A percentile compares a stretch with the other conserved stretches of the same genome.
Evolutionary conservation across 2,329 filamentous ascomycete genomes (phyloP).

Genomic region (Botrytis fabae): DNA sequence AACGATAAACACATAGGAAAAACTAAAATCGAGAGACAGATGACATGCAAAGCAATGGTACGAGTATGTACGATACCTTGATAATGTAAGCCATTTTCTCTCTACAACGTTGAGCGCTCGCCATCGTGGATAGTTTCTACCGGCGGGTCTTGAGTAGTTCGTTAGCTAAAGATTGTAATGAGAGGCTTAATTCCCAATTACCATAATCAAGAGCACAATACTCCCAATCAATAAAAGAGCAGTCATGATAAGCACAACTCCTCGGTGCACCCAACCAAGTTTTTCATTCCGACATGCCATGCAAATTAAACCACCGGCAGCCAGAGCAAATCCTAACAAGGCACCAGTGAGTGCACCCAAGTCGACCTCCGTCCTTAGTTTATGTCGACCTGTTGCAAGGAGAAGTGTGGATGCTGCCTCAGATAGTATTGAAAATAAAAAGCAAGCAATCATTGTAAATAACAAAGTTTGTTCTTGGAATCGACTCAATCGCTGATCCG

Average conservation of each 20-base stretch:
- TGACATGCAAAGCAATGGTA: background rate
- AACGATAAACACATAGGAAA: background rate
- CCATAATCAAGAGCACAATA: conserved; percentile 53
- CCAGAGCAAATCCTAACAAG: conserved; percentile 64
- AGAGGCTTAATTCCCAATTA: conserved; percentile 44
- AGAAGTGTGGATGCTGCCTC: conserved; percentile 65
- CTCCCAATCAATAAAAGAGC: conserved; percentile 50
- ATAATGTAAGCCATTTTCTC: background rate
- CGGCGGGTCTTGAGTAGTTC: background rate
- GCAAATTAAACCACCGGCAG: conserved; percentile 60
- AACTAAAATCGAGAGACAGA: background rate
- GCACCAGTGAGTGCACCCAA: conserved; percentile 70
- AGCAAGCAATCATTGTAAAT: conserved; percentile 54
- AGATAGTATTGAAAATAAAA: conserved; percentile 61
- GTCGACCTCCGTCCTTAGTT: conserved; percentile 70
- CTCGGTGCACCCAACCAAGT: conserved; percentile 47
- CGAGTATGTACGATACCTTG: background rate
- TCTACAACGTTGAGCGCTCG: background rate
- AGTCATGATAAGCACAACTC: conserved; percentile 49
- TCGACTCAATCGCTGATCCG: conserved; percentile 50
- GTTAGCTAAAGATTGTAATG: conserved; percentile 2
- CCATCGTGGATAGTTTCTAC: background rate
- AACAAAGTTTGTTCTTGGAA: conserved; percentile 59
- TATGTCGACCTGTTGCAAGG: conserved; percentile 66
- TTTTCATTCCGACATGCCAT: conserved; percentile 54